phyloP scores from a whole-genome alignment of 2,329 filamentous ascomycete species.

The Orbilia brochopaga region DNA sequence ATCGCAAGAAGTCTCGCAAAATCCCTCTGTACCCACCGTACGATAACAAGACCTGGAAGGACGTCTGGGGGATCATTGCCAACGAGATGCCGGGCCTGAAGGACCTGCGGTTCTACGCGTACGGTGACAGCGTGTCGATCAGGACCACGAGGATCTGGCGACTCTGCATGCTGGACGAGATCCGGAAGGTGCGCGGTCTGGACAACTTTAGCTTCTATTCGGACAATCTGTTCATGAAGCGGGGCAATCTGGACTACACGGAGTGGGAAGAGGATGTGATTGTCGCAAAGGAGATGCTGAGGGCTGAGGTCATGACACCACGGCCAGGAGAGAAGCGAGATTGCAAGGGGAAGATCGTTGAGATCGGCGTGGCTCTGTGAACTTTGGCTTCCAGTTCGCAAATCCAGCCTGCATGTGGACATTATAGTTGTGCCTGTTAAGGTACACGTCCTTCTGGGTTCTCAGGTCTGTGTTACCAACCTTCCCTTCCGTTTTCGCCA shows the following conservation, averaged over 20 bases:
- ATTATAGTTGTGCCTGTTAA: too few relatives aligned
- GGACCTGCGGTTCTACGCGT: slow-evolving; percentile 37
- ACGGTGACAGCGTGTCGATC: slow-evolving; percentile 38
- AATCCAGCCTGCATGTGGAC: neutral
- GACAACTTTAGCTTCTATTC: slow-evolving; percentile 46
- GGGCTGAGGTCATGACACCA: slow-evolving; percentile 35
- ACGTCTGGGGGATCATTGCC: slow-evolving; percentile 43
- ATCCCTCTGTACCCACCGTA: slow-evolving; percentile 48
- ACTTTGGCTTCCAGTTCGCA: neutral
- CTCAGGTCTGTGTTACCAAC: neutral
- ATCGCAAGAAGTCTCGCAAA: slow-evolving; percentile 43
- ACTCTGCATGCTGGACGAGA: slow-evolving; percentile 48
- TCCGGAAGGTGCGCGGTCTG: slow-evolving; percentile 38
- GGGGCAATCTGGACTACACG: slow-evolving; percentile 44
- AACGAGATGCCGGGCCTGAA: slow-evolving; percentile 44
- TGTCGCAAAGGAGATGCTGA: slow-evolving; percentile 39
- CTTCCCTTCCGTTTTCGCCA: neutral
- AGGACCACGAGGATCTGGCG: slow-evolving; percentile 44
- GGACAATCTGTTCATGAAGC: slow-evolving; percentile 48
- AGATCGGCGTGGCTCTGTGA: slow-evolving; percentile 14
- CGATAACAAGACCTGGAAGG: slow-evolving; percentile 49
- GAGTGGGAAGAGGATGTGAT: slow-evolving; percentile 49
- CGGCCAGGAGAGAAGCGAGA: slow-evolving; percentile 18
- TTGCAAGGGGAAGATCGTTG: slow-evolving; percentile 13
- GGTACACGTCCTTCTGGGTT: neutral